Percentiles rank a stretch among this genome's conserved stretches.
Evolutionary conservation across 164 flowering plant species (phyloP).

Genomic region (Tetrastigma voinierianum): DNA sequence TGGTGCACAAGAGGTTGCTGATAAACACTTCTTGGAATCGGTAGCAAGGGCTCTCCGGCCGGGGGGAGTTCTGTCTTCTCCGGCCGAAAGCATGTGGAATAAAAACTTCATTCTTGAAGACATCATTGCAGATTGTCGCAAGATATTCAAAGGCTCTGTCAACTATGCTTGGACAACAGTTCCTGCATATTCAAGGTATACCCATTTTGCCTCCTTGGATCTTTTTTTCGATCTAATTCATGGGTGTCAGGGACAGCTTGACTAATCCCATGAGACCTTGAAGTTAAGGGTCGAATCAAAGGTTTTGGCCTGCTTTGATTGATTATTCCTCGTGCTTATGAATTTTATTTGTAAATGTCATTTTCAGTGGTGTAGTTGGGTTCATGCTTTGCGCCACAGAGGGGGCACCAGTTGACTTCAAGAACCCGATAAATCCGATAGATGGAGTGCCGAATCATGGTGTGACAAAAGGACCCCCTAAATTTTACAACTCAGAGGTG

Average conservation of each 20-base stretch:
- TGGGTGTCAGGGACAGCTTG: too few species aligned
- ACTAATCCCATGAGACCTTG: too few species aligned
- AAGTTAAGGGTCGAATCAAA: too few species aligned
- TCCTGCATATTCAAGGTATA: slow-evolving; percentile 63
- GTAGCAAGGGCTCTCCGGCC: slow-evolving; percentile 60
- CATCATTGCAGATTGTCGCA: slow-evolving; percentile 35
- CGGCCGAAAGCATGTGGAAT: slow-evolving; percentile 70
- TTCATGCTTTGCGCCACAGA: slow-evolving; percentile 73
- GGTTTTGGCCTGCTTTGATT: too few species aligned
- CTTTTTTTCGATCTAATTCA: too few species aligned
- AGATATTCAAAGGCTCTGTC: slow-evolving; percentile 60
- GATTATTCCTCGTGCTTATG: too few species aligned
- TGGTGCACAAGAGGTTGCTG: slow-evolving; percentile 46
- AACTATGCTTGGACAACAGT: slow-evolving; percentile 74
- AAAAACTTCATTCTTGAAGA: slow-evolving; percentile 40
- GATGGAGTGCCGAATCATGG: slow-evolving; percentile 25
- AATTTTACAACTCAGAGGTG: slow-evolving; percentile 66
- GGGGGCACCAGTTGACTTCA: slow-evolving; percentile 66
- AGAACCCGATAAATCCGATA: slow-evolving; percentile 50
- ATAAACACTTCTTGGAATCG: slow-evolving; percentile 42
- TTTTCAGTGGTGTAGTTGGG: slow-evolving; percentile 71
- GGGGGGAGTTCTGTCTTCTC: slow-evolving; percentile 61
- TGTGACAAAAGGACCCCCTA: slow-evolving; percentile 31
- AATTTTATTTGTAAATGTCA: neutral
- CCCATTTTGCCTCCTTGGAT: neutral